A percentile compares a stretch with the other conserved stretches of the same genome.
Evolutionary conservation across 371 early-diverging fungal species (phyloP).

Genomic region (Mortierella sp.): DNA sequence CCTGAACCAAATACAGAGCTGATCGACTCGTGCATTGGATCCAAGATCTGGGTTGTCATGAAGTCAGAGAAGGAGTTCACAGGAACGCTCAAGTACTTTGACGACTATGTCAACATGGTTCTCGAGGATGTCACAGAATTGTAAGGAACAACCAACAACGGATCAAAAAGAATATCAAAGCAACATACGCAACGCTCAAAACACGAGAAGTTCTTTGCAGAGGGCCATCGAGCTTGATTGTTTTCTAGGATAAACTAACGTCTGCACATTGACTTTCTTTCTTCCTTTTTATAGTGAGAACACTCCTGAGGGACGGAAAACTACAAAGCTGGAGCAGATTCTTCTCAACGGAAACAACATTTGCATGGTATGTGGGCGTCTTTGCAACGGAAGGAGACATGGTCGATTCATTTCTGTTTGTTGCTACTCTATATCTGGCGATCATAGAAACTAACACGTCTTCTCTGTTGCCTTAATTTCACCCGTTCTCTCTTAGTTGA

Average conservation of each 20-base stretch:
- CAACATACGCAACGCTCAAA: too few species aligned
- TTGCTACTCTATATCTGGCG: not conserved
- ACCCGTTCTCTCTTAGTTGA: conserved; percentile 33
- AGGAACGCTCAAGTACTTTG: conserved; percentile 96
- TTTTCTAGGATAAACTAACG: too few species aligned
- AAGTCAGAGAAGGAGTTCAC: conserved; percentile 96
- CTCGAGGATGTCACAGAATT: conserved; percentile 96
- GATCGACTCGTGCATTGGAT: conserved; percentile 98
- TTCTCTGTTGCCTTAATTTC: not conserved
- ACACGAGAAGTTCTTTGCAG: too few species aligned
- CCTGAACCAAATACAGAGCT: conserved; percentile 80
- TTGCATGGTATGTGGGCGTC: conserved; percentile 78
- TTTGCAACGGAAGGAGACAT: conserved; percentile 53
- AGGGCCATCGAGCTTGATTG: too few species aligned
- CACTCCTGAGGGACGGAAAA: conserved; percentile 82
- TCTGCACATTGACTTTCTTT: not conserved
- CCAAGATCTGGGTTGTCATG: conserved; percentile 97
- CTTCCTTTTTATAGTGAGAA: conserved; percentile 69
- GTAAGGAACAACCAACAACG: conserved; percentile 61
- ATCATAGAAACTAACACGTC: not conserved
- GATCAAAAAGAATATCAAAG: too few species aligned
- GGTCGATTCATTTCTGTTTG: not conserved
- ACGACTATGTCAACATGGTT: conserved; percentile 99
- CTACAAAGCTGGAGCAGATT: conserved; percentile 87
- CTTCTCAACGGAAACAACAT: conserved; percentile 97